Evolutionary conservation across 179 eudicot genomes (phyloP), one percentile per base, ranked within the genome.

Genomic region (Pouteria campechiana): DNA sequence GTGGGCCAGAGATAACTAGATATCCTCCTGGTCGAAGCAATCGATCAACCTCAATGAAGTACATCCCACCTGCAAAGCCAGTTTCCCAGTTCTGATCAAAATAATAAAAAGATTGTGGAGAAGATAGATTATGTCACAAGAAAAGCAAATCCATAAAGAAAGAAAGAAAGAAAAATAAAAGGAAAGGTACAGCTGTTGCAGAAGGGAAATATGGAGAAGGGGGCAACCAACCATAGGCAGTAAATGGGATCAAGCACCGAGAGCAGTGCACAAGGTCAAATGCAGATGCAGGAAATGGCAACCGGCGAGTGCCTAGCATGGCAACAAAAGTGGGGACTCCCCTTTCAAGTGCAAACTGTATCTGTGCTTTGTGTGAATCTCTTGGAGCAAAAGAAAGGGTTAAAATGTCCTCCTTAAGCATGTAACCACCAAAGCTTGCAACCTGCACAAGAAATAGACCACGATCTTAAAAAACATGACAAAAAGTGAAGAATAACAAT

Each of bases 181-280:
- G 32, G 12, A 32, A 7, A 16, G 8, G 40, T 17, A 4, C 28
- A 32, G 33, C 5, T 9, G 16, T 18, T 17, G 13, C 7, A n/a
- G 1, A 22, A 17, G 5, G 17, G 23, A 12, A 19, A 5, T 14
- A 38, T 24, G 8, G 25, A 13, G 14, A 32, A 19, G 32, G 28
- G 37, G 28, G 19, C 13, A 40, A 80, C 95, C 73, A 60, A 88
- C 97, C 84, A 40, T 84, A 71, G 49, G 97, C 95, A 38, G 95
- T 88, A 57, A 68, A 88, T 6, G 84, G 97, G 58, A 88, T 88
- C 65, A 88, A 74, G 50, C 97, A 88, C 49, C 95, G 71, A 30
- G 97, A 88, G 58, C 97, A 88, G 60, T 84, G 97, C 60, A 88
- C 77, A 71, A 88, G 69, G 63, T 88, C 97, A 65, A 88, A 88